Evolutionary conservation across 2,329 filamentous ascomycete genomes (phyloP), one percentile per base, ranked within the genome.

Genomic region (Trichophyton equinum): DNA sequence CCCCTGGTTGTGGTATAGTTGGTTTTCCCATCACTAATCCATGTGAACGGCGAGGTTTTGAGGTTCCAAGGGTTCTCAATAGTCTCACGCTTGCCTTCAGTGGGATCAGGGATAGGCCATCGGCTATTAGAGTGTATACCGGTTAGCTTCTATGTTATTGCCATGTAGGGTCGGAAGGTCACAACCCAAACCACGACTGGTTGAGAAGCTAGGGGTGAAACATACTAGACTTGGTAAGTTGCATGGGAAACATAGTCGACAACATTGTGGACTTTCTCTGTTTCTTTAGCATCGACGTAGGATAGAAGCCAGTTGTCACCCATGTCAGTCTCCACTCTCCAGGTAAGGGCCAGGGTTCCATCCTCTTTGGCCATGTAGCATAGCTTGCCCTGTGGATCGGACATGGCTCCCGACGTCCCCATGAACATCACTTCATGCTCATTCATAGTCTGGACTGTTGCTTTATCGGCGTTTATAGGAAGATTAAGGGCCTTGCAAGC

Each of bases 251-350:
- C 62, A 20, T 60, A 63, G 58, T 63, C 60, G 15, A 62, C 60
- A 25, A 63, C 62, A 20, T 44, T 44, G 20, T 63, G 62, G 27
- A 63, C 46, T 33, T 63, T 59, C 7, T 60, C 57, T 27, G 42
- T 38, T n/a, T 60, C 46, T 55, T 63, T 62, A 8, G 62, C 62
- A 60, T 63, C 62, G 22, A 63, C 51, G 22, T 63, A 63, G 7
- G 62, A 63, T 27, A 60, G 55, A 25, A 63, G 62, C 62, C 62
- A 63, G 60, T 63, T 62, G 58, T 63, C 62, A 42, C 60, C 62
- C 44, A 62, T 58, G 40, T 63, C 62, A 22, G 62, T 63, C 42
- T 63, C 62, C 7, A 63, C 58, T 49, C 44, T 62, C 62, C 62
- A 63, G 20, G 62, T 63, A 46, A 63, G 57, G 46, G 58, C 57